Evolutionary conservation across 371 early-diverging fungal genomes (phyloP).

Genomic region (Dentiscutata heterogama): DNA sequence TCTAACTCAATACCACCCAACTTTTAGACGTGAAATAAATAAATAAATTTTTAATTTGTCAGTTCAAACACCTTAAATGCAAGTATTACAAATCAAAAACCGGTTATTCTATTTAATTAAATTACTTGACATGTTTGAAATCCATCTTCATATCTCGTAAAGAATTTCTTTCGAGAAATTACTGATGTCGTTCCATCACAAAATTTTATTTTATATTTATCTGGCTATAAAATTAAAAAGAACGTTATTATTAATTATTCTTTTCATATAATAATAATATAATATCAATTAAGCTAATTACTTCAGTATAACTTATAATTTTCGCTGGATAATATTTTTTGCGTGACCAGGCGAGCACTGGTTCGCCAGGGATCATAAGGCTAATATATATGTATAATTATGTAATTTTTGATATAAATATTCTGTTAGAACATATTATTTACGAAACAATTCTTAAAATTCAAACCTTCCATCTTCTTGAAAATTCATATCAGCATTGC

Average conservation of each 20-base stretch:
- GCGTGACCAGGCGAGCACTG: not conserved
- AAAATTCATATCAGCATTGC: no score
- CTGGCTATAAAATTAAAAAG: conserved; percentile 13
- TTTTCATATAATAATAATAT: not conserved
- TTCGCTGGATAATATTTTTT: conserved; percentile 36
- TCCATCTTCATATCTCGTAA: not conserved
- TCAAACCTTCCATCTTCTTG: no score
- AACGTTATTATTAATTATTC: not conserved
- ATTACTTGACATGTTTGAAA: conserved; percentile 35
- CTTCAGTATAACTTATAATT: conserved; percentile 6
- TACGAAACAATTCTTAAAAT: no score
- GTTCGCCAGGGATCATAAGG: conserved; percentile 37
- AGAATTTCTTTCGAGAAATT: conserved; percentile 7
- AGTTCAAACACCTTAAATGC: not conserved
- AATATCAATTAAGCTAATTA: not conserved
- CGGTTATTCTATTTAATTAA: not conserved
- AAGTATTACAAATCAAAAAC: not conserved
- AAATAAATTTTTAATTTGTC: not conserved
- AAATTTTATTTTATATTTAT: conserved; percentile 27
- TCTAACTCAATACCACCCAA: not conserved
- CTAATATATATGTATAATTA: not conserved
- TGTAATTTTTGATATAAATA: no score
- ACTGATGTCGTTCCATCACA: not conserved
- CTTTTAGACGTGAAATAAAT: not conserved
- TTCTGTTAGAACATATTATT: no score